phyloP scores from a whole-genome alignment of 306 rosid species.

The Lathyrus tuberosus region DNA sequence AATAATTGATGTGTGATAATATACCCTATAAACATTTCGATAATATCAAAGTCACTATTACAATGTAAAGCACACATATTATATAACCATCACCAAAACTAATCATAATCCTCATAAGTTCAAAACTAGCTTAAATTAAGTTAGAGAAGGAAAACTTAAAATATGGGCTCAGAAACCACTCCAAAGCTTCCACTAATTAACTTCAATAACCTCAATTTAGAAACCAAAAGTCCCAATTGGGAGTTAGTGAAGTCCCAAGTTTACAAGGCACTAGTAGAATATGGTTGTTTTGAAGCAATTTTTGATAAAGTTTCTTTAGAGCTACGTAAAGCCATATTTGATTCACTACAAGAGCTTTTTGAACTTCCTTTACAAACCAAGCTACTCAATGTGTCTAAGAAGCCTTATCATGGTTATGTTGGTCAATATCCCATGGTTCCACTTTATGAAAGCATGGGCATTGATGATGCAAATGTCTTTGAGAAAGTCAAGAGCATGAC shows the following conservation, averaged over 20 bases:
- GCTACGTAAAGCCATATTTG: conserved; percentile 45
- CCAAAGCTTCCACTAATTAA: conserved; percentile 62
- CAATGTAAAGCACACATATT: neutral
- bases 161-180: conserved; percentile 56
- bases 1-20: too few species aligned
- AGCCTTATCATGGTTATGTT: conserved; percentile 68
- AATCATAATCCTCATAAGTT: neutral
- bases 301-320: conserved; percentile 55
- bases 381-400: conserved; percentile 51
- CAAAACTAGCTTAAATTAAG: neutral
- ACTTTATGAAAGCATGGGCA: conserved; percentile 67
- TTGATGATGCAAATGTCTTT: conserved; percentile 51
- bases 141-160: too few species aligned
- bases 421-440: conserved; percentile 72
- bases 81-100: conserved; percentile 6
- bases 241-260: conserved; percentile 59
- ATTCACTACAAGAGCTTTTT: conserved; percentile 54
- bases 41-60: conserved; percentile 1
- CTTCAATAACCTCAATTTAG: conserved; percentile 40
- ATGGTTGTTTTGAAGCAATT: conserved; percentile 71
- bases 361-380: conserved; percentile 74
- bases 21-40: neutral
- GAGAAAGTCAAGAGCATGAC: conserved; percentile 50
- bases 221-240: conserved; percentile 48
- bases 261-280: conserved; percentile 55